Conservation (phyloP, 2,329 filamentous ascomycete species). For the Zymoseptoria tritici region DNA sequence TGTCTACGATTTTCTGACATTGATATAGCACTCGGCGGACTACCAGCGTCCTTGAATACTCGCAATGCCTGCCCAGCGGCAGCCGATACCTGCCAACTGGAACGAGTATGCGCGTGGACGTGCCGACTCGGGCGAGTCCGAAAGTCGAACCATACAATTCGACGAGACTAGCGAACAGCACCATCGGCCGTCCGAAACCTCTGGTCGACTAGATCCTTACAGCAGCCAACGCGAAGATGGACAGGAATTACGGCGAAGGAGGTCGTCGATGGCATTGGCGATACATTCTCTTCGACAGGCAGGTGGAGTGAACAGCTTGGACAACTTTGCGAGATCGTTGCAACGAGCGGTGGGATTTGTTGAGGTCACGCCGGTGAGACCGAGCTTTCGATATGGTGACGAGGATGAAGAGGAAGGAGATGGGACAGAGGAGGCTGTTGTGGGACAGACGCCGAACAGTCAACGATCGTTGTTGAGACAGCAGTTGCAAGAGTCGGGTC, state of each 20-base stretch:
- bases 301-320: conserved; percentile 87
- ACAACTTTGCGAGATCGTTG: conserved; percentile 89
- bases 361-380: conserved; percentile 74
- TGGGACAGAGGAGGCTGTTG: conserved; percentile 39
- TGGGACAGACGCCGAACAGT: conserved; percentile 24
- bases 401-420: conserved; percentile 42
- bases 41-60: not conserved
- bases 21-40: not conserved
- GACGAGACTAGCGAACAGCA: conserved; percentile 21
- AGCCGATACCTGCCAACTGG: conserved; percentile 38
- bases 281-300: conserved; percentile 55
- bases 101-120: conserved; percentile 38
- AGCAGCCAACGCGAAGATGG: conserved; percentile 11
- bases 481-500: conserved; percentile 24
- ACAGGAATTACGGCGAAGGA: conserved; percentile 30
- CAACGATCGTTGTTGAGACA: conserved; percentile 24
- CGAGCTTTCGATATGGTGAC: conserved; percentile 56
- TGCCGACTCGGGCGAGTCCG: conserved; percentile 36
- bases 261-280: conserved; percentile 45
- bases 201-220: conserved; percentile 8
- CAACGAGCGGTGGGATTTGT: conserved; percentile 81
- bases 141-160: conserved; percentile 22
- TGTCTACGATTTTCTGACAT: not conserved
- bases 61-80: conserved; percentile 22
- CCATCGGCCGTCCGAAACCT: conserved; percentile 11